phyloP scores from a whole-genome alignment of 2,329 filamentous ascomycete genomes.

The Phoma sp. region DNA sequence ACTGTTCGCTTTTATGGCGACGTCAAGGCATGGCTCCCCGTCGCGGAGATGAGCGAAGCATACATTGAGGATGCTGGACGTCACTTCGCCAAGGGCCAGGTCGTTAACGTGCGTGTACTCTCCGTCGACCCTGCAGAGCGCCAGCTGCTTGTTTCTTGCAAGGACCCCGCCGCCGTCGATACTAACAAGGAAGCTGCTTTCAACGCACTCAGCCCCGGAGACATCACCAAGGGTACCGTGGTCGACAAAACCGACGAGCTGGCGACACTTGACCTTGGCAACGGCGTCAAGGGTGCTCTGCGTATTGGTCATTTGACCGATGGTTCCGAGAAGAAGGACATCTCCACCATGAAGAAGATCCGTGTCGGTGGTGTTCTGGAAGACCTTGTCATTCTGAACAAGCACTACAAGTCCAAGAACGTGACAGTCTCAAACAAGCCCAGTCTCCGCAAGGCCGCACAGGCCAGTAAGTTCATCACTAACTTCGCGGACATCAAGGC shows the following conservation, averaged over 20 bases:
- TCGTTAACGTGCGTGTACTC: constrained; percentile 87
- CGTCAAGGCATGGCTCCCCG: constrained; percentile 84
- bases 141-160: constrained; percentile 88
- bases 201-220: constrained; percentile 74
- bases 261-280: constrained; percentile 73
- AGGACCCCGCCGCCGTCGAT: constrained; percentile 80
- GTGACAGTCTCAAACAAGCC: constrained; percentile 83
- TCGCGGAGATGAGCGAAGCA: constrained; percentile 97
- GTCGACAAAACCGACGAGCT: constrained; percentile 53
- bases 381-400: constrained; percentile 85
- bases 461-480: constrained; percentile 73
- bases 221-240: constrained; percentile 75
- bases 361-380: constrained; percentile 82
- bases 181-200: constrained; percentile 77
- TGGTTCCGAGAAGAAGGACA: constrained; percentile 79
- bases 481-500: constrained; percentile 74
- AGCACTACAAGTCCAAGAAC: constrained; percentile 76
- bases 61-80: constrained; percentile 88
- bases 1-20: constrained; percentile 90
- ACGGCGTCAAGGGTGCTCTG: constrained; percentile 78
- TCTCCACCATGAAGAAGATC: constrained; percentile 78
- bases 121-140: constrained; percentile 74
- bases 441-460: constrained; percentile 76
- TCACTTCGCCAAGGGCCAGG: constrained; percentile 89
- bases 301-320: constrained; percentile 82